Percentiles rank a stretch among this genome's conserved stretches.
Conservation (phyloP, 139 green algal genomes). For the Parachlorella kessleri region DNA sequence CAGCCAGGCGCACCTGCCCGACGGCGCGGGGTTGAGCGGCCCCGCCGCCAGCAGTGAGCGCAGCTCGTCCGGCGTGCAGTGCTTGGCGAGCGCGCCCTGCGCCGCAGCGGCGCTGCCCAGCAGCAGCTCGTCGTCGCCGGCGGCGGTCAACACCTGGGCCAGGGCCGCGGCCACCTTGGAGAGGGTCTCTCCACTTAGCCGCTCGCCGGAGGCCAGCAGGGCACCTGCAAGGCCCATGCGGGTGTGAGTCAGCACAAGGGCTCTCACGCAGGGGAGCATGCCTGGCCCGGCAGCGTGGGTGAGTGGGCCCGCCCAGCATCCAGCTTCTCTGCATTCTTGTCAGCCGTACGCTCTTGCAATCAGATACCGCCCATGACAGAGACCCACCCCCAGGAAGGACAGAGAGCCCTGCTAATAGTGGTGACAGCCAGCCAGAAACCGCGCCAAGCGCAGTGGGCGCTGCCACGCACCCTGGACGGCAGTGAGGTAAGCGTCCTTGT, state of each 20-base stretch:
- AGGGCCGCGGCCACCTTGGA: slow-evolving; percentile 46
- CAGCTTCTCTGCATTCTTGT: no score
- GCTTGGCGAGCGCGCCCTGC: slow-evolving; percentile 33
- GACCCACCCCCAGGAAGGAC: no score
- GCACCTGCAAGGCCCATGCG: slow-evolving; percentile 14
- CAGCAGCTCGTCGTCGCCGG: slow-evolving; percentile 47
- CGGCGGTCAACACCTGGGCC: slow-evolving; percentile 9
- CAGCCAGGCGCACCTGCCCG: no score
- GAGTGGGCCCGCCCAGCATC: no score
- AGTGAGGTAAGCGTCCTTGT: slow-evolving; percentile 67
- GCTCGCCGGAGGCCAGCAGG: slow-evolving; percentile 61
- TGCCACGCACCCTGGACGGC: slow-evolving; percentile 63
- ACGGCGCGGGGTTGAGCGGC: slow-evolving; percentile 30
- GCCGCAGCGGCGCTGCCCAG: slow-evolving; percentile 25
- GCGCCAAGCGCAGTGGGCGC: no score
- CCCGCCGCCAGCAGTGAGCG: slow-evolving; percentile 38
- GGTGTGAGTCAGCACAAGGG: background rate
- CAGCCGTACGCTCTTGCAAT: no score
- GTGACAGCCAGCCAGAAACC: no score
- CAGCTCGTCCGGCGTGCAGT: slow-evolving; percentile 31
- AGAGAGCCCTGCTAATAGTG: no score
- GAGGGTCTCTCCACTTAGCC: slow-evolving; percentile 55
- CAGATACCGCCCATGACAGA: no score
- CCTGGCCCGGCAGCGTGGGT: no score
- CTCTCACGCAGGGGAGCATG: no score